Percentiles rank a stretch among this genome's conserved stretches.
These are phyloP conservation scores for Penicillium fimorum DNA, from an alignment of 495 filamentous ascomycete genomes.

Conservation along the genomic window DNA sequence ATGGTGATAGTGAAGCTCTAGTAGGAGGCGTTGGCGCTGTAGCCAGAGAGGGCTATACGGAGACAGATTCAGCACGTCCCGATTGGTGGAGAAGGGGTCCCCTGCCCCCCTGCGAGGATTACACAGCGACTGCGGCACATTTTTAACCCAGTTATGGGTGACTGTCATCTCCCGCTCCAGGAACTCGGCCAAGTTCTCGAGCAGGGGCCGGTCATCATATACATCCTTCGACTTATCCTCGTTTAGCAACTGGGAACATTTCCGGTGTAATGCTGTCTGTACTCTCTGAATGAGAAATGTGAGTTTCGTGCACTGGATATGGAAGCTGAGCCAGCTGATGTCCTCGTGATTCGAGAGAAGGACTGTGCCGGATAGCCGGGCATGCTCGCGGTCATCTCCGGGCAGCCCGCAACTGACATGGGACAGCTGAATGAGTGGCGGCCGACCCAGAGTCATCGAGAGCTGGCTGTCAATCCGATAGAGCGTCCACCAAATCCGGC, in stretches of 20 bases:
- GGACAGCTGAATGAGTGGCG: constrained; percentile 36
- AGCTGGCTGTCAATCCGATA: constrained; percentile 48
- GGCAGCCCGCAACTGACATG: constrained; percentile 41
- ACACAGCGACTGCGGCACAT: constrained; percentile 42
- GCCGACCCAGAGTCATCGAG: constrained; percentile 53
- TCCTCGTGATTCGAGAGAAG: constrained; percentile 37
- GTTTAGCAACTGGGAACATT: constrained; percentile 11
- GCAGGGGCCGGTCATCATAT: constrained; percentile 1
- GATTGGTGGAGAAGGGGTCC: constrained; percentile 43
- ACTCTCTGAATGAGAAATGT: constrained; percentile 35
- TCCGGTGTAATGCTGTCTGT: constrained; percentile 37
- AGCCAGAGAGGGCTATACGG: constrained; percentile 40
- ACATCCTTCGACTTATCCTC: constrained; percentile 18
- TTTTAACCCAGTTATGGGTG: constrained; percentile 28
- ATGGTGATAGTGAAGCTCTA: constrained; percentile 53
- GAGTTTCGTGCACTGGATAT: constrained; percentile 39
- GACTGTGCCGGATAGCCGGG: constrained; percentile 36
- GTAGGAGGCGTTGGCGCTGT: constrained; percentile 49
- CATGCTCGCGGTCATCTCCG: constrained; percentile 31
- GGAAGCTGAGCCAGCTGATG: constrained; percentile 42
- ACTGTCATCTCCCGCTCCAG: constrained; percentile 24
- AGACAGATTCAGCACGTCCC: constrained; percentile 37
- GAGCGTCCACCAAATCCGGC: constrained; percentile 53
- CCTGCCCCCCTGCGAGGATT: constrained; percentile 33
- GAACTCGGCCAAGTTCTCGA: constrained; percentile 27